Evolutionary conservation across 2,329 filamentous ascomycete species (phyloP), one percentile per base, ranked within the genome.

Genomic region (Saccharata proteae): DNA sequence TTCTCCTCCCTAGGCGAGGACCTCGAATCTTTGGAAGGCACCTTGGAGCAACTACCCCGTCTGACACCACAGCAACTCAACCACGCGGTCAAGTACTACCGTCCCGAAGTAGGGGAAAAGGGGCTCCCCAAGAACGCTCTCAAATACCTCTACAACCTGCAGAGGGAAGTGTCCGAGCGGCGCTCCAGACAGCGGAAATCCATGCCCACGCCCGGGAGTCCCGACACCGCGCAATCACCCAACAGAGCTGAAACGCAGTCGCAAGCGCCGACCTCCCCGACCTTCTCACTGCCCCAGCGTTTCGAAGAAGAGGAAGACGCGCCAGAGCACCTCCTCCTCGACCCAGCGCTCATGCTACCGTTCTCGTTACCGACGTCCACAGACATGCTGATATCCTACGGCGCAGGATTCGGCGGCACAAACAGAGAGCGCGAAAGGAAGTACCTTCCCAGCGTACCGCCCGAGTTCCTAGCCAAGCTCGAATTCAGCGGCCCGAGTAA

Each of bases 281-380:
- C 30, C n/a, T 15, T 26, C 14, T 6, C 8, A 14, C 7, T n/a
- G 19, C 19, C 10, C 7, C 26, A 26, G 8, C 29, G 29, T 16
- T 17, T 36, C 4, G 51, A 77, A 11, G 73, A 78, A 7, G 74
- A 78, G 12, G 74, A 80, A 26, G 77, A 82, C 38, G 65, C 75
- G 10, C 79, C 80, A 0, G 74, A 82, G 43, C 70, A 81, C 37
- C 65, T 94, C 20, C 73, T 94, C 25, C 59, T 96, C 32, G 86
- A 96, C 48, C 84, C 88, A 3, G 81, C 86, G 3, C 65, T 93
- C 37, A 93, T 94, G 70, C 69, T 98, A 16, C 90, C 90, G 0
- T 98, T 98, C 52, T 80, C 80, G n/a, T 65, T 98, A 16, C 90
- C 90, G 2, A 93, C 88, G 2, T 90, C 84, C 35, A 96, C 86